These are phyloP conservation scores for Gloeopeniophorella convolvens DNA, from an alignment of 768 basidiomycete genomes.

Conservation along the genomic window DNA sequence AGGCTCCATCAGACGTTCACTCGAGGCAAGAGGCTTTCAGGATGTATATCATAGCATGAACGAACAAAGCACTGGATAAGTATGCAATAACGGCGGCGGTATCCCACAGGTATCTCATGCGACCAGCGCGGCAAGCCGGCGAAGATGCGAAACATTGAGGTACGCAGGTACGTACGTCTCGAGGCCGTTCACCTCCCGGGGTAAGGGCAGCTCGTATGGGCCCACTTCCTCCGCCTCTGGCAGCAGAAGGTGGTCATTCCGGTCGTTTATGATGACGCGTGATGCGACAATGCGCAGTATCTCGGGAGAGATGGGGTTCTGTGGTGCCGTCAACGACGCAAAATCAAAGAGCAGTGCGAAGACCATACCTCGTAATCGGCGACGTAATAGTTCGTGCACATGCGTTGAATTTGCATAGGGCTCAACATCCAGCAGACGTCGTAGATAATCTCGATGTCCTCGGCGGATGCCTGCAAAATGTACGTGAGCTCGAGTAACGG, in stretches of 20 bases:
- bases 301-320: conserved; percentile 97
- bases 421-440: conserved; percentile 99
- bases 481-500: not conserved
- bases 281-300: conserved; percentile 95
- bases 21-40: no score
- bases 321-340: conserved; percentile 11
- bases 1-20: no score
- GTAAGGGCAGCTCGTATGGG: conserved; percentile 87
- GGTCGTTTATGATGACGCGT: conserved; percentile 91
- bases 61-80: conserved; percentile 4
- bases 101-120: conserved; percentile 38
- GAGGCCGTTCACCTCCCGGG: conserved; percentile 90
- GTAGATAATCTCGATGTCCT: conserved; percentile 98
- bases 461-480: conserved; percentile 65
- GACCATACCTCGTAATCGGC: conserved; percentile 90
- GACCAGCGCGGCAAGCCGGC: conserved; percentile 81
- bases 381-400: conserved; percentile 98
- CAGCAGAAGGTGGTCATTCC: conserved; percentile 93
- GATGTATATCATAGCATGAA: conserved; percentile 17
- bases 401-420: conserved; percentile 98
- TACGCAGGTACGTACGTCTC: conserved; percentile 96
- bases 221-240: conserved; percentile 98
- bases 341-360: not conserved
- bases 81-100: conserved; percentile 1
- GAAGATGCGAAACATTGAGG: conserved; percentile 82